These are phyloP conservation scores for Penicillium verrucosum DNA, from an alignment of 2,329 filamentous ascomycete genomes.

Conservation along the genomic window DNA sequence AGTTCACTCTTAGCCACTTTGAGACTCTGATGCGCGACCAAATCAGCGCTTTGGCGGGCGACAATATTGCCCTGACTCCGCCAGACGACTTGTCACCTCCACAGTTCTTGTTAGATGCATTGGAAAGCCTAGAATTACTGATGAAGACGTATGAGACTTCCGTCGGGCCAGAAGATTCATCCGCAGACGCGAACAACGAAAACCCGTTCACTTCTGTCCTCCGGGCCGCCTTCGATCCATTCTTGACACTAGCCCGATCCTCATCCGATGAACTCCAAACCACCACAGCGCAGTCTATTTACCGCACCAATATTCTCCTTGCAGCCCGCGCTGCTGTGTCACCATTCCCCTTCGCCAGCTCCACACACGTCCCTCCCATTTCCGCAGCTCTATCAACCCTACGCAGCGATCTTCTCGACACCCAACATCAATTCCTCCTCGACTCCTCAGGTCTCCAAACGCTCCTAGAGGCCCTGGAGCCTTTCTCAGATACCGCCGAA, in stretches of 20 bases:
- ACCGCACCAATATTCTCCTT: constrained; percentile 48
- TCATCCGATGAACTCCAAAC: constrained; percentile 44
- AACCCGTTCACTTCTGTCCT: constrained; percentile 73
- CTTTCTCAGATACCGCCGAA: constrained; percentile 28
- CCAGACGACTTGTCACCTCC: constrained; percentile 74
- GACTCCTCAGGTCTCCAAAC: constrained; percentile 68
- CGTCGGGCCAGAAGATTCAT: constrained; percentile 45
- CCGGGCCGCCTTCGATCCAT: constrained; percentile 78
- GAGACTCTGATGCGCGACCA: constrained; percentile 76
- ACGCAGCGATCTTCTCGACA: constrained; percentile 56
- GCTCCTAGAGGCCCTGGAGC: constrained; percentile 58
- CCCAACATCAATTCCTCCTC: constrained; percentile 71
- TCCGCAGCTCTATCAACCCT: constrained; percentile 52
- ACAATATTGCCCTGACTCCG: constrained; percentile 66
- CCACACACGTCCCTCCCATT: constrained; percentile 54
- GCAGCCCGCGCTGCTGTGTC: constrained; percentile 39
- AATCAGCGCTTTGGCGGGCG: constrained; percentile 61
- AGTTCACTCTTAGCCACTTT: constrained; percentile 78
- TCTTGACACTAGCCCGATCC: constrained; percentile 63
- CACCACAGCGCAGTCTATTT: constrained; percentile 47
- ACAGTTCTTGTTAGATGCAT: constrained; percentile 73
- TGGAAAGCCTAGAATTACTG: constrained; percentile 73
- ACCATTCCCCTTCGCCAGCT: constrained; percentile 59
- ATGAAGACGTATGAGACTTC: constrained; percentile 87
- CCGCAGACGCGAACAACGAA: constrained; percentile 56